Base-by-base conservation (phyloP, 176 grass and related monocot genomes). In the Poa annua region DNA sequence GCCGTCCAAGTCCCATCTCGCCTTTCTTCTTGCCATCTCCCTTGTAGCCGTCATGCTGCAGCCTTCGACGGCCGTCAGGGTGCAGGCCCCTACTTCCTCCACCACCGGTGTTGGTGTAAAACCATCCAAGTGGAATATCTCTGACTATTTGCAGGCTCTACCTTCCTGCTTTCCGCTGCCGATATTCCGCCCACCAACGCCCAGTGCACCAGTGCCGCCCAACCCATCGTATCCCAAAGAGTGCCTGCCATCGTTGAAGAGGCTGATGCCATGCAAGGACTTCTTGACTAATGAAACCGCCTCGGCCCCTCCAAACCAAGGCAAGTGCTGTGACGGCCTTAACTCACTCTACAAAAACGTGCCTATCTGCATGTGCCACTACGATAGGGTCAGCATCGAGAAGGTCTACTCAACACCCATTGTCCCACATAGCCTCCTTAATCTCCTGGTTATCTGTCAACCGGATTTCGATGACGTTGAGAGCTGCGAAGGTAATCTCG, bases 231-330 rank as follows among this genome's bases (percentile, higher is more conserved):
- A 53, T 22, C 71, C 73, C 0, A 66, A 33, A 11, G 81, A 84
- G 9, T 85, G 84, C 17, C 8, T 63, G 0, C 2, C 84, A 6
- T 61, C 42, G 48, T 1, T 86, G 9, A 73, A 63, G 84, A 29
- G 32, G n/a, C 7, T 86, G 67, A 86, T 9, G 55, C 67, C 76
- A 4, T 86, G 84, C 55, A 65, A 64, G 55, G 84, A 86, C 42
- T 86, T 42, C 76, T 17, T 86, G n/a, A 86, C 67, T 2, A 12
- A 42, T 53, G 41, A 33, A 22, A n/a, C 10, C n/a, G 72, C 51
- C 4, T 0, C 1, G 14, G 32, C 33, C 6, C 84, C 84, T 15
- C 57, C 84, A 15, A 17, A 29, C 22, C 70, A 22, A 17, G 44
- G 55, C 41, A 29, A 57, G 3, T 86, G 84, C 33, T 86, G 76